Conservation (phyloP, 371 early-diverging fungal species). For the Mucor irregularis region DNA sequence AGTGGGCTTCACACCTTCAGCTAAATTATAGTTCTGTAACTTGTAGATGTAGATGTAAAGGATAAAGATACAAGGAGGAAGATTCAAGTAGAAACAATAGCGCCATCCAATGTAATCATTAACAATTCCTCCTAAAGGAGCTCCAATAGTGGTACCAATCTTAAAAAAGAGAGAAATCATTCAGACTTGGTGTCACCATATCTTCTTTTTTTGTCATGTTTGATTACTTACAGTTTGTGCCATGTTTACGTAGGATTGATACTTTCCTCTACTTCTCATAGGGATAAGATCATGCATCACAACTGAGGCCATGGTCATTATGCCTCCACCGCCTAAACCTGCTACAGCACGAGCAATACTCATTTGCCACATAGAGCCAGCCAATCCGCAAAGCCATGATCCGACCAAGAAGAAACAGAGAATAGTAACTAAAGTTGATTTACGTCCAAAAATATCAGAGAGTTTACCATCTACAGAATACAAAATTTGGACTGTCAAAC, state of each 20-base stretch:
- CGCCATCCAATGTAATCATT: conserved; percentile 62
- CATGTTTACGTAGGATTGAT: conserved; percentile 45
- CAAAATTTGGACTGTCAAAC: too few species aligned
- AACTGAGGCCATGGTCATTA: conserved; percentile 41
- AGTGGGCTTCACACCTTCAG: background rate
- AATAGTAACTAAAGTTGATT: conserved; percentile 28
- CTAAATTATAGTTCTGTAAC: conserved; percentile 33
- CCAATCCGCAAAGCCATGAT: conserved; percentile 53
- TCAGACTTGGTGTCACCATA: background rate
- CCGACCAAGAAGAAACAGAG: conserved; percentile 34
- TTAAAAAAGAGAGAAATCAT: background rate
- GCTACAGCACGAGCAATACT: conserved; percentile 75
- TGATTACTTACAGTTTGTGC: conserved; percentile 33
- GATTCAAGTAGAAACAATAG: conserved; percentile 71
- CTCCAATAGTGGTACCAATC: conserved; percentile 39
- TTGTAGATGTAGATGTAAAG: conserved; percentile 28
- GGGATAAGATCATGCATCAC: conserved; percentile 42
- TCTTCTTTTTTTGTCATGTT: too few species aligned
- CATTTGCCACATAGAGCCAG: conserved; percentile 60
- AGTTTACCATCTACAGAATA: conserved; percentile 30
- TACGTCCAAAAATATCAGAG: conserved; percentile 43
- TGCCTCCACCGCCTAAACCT: conserved; percentile 82
- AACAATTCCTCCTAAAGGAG: conserved; percentile 54
- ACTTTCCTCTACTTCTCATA: conserved; percentile 35
- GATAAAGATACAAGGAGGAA: conserved; percentile 62